Conservation (phyloP, 305 asterid genomes). For the Fraxinus paxiana region DNA sequence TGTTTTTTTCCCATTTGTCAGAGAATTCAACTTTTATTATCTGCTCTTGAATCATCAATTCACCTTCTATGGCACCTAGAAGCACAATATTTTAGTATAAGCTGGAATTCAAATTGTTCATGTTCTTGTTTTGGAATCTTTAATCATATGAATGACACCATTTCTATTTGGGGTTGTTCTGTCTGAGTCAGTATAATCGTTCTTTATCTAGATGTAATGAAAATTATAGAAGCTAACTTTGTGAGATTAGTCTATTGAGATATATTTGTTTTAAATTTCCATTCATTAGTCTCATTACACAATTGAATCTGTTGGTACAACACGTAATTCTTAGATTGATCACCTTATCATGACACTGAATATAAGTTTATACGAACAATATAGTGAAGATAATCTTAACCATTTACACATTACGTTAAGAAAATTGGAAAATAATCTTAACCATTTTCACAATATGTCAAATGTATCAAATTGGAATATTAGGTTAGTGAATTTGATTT, state of each 20-base stretch:
- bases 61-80: not conserved
- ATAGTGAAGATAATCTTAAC: not conserved
- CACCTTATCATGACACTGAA: not conserved
- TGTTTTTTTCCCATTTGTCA: too few species aligned
- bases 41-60: not conserved
- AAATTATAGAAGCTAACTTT: not conserved
- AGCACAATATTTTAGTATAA: not conserved
- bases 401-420: too few species aligned
- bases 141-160: not conserved
- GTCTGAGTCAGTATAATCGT: not conserved
- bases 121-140: not conserved
- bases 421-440: not conserved
- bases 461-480: too few species aligned
- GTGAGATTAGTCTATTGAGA: not conserved
- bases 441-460: not conserved
- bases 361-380: not conserved
- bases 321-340: not conserved
- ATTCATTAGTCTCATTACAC: not conserved
- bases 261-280: not conserved
- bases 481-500: too few species aligned
- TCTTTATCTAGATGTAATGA: not conserved
- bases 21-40: constrained; percentile 9
- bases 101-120: not conserved
- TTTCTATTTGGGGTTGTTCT: not conserved
- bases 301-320: not conserved